Conservation (phyloP, 2,329 filamentous ascomycete species). For the Penicillium sp. region DNA sequence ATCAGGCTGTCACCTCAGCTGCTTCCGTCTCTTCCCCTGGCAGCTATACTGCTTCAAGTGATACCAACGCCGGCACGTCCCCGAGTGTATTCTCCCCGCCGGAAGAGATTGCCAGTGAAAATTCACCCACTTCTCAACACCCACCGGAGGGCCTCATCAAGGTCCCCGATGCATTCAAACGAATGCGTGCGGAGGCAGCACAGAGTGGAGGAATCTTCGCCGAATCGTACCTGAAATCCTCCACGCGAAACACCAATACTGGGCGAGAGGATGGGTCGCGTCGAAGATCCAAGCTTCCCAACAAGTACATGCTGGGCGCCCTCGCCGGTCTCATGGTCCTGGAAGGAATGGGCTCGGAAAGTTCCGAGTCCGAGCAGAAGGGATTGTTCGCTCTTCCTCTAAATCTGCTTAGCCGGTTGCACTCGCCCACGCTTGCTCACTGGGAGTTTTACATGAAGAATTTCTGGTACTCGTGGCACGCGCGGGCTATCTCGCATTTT, state of each 20-base stretch:
- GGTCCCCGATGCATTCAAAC: conserved; percentile 44
- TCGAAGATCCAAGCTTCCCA: conserved; percentile 52
- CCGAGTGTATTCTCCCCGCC: conserved; percentile 43
- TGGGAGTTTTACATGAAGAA: conserved; percentile 25
- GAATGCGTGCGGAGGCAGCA: conserved; percentile 39
- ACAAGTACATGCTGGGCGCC: conserved; percentile 88
- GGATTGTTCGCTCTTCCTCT: conserved; percentile 65
- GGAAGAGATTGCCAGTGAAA: conserved; percentile 36
- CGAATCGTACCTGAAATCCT: conserved; percentile 40
- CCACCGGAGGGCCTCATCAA: conserved; percentile 46
- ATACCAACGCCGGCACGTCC: conserved; percentile 37
- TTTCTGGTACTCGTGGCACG: conserved; percentile 39
- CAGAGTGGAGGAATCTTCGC: conserved; percentile 36
- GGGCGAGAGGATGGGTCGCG: conserved; percentile 45
- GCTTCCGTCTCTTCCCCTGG: conserved; percentile 43
- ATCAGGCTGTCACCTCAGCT: conserved; percentile 40
- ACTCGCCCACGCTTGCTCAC: conserved; percentile 25
- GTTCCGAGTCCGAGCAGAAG: conserved; percentile 60
- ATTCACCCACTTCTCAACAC: conserved; percentile 29
- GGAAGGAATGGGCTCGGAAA: conserved; percentile 72
- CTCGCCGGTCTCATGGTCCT: conserved; percentile 89
- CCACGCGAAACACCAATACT: conserved; percentile 20
- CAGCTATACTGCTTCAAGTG: conserved; percentile 38
- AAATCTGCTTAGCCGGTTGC: conserved; percentile 51
- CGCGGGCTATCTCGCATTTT: conserved; percentile 42